phyloP scores from a whole-genome alignment of 176 grass and related monocot species.

The Areca catechu region DNA sequence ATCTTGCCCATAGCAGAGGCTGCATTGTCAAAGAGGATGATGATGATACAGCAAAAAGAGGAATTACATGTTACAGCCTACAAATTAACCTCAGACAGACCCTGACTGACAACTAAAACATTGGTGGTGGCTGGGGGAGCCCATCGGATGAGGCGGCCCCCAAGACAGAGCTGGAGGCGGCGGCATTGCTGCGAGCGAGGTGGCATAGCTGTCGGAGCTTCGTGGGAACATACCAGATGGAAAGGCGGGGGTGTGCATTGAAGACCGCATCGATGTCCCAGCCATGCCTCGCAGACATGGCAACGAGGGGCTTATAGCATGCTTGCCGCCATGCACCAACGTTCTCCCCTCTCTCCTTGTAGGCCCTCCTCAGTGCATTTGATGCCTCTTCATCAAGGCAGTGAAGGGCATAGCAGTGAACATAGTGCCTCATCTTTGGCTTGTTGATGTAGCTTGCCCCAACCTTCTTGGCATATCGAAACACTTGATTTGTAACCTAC shows the following conservation, averaged over 20 bases:
- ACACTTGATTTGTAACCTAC: constrained; percentile 98
- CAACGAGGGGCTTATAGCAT: constrained; percentile 85
- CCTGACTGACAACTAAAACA: too few relatives aligned
- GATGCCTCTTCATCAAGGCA: constrained; percentile 93
- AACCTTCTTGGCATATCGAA: constrained; percentile 87
- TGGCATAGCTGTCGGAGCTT: constrained; percentile 95
- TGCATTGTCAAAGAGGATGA: too few relatives aligned
- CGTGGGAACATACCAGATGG: constrained; percentile 94
- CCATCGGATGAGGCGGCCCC: constrained; percentile 19
- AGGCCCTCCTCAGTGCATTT: constrained; percentile 58
- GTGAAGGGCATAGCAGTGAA: constrained; percentile 99
- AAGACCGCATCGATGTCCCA: constrained; percentile 99
- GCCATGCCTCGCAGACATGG: constrained; percentile 66
- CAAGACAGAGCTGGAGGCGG: constrained; percentile 7
- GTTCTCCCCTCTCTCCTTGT: constrained; percentile 93
- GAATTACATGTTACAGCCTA: too few relatives aligned
- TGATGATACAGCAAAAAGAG: too few relatives aligned
- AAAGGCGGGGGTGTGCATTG: constrained; percentile 82
- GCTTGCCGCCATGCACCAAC: constrained; percentile 91
- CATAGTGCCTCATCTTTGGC: constrained; percentile 99
- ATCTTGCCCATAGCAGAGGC: too few relatives aligned
- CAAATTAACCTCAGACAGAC: too few relatives aligned
- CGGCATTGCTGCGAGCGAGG: constrained; percentile 44
- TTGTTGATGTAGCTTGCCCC: constrained; percentile 99
- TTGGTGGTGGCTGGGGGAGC: background rate